These are phyloP conservation scores for Selenicereus undatus DNA, from an alignment of 148 eudicot species.

Conservation along the genomic window DNA sequence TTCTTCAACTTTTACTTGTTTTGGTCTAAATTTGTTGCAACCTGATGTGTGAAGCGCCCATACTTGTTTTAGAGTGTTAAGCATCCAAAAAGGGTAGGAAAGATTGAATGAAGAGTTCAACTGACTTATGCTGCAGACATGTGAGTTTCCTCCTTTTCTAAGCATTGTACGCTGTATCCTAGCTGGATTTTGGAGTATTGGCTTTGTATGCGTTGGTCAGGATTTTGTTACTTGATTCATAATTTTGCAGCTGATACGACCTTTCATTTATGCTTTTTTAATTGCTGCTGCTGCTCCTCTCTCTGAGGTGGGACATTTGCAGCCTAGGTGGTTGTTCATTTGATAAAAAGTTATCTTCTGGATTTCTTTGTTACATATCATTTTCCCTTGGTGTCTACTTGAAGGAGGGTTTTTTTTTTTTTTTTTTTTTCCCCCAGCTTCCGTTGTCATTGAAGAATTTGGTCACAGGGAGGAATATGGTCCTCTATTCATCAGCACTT, in stretches of 20 bases:
- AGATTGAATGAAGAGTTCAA: neutral
- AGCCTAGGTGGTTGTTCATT: neutral
- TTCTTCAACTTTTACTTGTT: neutral
- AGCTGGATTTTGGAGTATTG: neutral
- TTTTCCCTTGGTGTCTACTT: neutral
- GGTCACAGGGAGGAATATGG: conserved; percentile 82
- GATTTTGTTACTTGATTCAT: neutral
- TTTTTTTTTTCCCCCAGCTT: conserved; percentile 66
- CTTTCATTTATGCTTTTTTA: neutral
- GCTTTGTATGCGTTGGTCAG: neutral
- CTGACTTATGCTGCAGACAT: neutral
- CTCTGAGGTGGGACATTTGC: neutral
- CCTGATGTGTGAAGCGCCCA: neutral
- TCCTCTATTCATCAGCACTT: conserved; percentile 67
- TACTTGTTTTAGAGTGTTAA: neutral
- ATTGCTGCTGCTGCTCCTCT: neutral
- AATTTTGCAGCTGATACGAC: neutral
- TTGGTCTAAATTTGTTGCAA: neutral
- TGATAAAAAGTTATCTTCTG: too few species aligned
- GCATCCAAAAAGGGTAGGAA: neutral
- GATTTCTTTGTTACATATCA: neutral
- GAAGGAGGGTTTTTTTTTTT: conserved; percentile 15
- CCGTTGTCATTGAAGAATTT: conserved; percentile 81
- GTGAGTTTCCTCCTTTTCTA: neutral
- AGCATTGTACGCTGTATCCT: neutral